These are phyloP conservation scores for Phytophthora hybrid DNA, from an alignment of 352 stramenopile genomes.

Conservation along the genomic window DNA sequence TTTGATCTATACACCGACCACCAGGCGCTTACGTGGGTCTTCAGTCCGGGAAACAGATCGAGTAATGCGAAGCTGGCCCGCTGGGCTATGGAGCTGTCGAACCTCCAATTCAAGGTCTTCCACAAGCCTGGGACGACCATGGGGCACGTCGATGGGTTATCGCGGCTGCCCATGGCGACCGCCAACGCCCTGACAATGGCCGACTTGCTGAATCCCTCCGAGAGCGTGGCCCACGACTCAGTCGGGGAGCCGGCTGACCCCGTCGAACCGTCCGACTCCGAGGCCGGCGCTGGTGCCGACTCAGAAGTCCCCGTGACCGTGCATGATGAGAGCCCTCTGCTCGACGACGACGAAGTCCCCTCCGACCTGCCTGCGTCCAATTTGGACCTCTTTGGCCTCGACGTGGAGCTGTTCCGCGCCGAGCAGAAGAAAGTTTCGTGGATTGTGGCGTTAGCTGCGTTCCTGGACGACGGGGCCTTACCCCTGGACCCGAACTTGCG, in stretches of 20 bases:
- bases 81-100: constrained; percentile 8
- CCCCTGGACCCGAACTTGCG: constrained; percentile 7
- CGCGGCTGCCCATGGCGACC: neutral
- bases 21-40: too few relatives aligned
- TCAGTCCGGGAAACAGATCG: too few relatives aligned
- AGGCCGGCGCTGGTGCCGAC: neutral
- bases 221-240: neutral
- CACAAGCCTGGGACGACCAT: constrained; percentile 7
- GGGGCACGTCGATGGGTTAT: constrained; percentile 9
- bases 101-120: constrained; percentile 9
- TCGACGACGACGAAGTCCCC: too few relatives aligned
- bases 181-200: neutral
- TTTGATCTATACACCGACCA: too few relatives aligned
- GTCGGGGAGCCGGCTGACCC: neutral
- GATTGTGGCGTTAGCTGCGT: constrained; percentile 1
- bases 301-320: neutral
- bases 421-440: constrained; percentile 2
- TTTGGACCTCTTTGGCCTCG: neutral
- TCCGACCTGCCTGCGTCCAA: neutral
- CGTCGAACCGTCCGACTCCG: neutral
- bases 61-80: constrained; percentile 7
- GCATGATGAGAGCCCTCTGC: neutral
- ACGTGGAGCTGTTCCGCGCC: neutral
- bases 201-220: neutral
- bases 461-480: neutral